phyloP scores from a whole-genome alignment of 2,329 filamentous ascomycete genomes.

The Sphaerulina musiva region DNA sequence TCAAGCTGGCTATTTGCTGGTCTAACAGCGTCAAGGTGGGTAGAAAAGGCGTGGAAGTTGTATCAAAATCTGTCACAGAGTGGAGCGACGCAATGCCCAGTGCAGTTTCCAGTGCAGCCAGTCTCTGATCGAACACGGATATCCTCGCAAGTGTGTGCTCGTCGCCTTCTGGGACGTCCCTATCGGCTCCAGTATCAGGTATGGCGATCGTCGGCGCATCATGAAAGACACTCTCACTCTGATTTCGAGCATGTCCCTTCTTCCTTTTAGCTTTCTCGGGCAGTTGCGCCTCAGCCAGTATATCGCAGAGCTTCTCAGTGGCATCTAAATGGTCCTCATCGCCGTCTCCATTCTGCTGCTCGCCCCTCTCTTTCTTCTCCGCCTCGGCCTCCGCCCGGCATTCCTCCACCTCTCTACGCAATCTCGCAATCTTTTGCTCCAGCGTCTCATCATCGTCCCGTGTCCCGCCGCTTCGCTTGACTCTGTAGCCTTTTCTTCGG shows the following conservation, averaged over 20 bases:
- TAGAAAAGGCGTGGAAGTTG: constrained; percentile 60
- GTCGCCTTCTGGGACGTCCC: constrained; percentile 10
- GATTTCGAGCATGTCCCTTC: not conserved
- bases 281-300: constrained; percentile 4
- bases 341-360: constrained; percentile 43
- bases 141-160: constrained; percentile 67
- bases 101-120: constrained; percentile 70
- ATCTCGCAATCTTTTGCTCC: constrained; percentile 69
- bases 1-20: constrained; percentile 67
- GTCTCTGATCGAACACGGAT: constrained; percentile 78
- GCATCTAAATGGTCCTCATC: constrained; percentile 2
- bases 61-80: constrained; percentile 55
- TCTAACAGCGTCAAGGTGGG: constrained; percentile 76
- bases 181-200: not conserved
- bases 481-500: constrained; percentile 77
- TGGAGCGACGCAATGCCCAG: constrained; percentile 66
- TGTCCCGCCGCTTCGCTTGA: constrained; percentile 54
- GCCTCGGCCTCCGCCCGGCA: constrained; percentile 43
- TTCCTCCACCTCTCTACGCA: constrained; percentile 74
- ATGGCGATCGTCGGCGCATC: constrained; percentile 17
- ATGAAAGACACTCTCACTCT: constrained; percentile 15
- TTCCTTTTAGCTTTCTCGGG: constrained; percentile 4
- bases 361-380: constrained; percentile 34
- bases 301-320: constrained; percentile 5
- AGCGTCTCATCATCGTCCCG: constrained; percentile 74